Percentiles rank a stretch among this genome's conserved stretches.
These are phyloP conservation scores for Rachicladosporium sp. DNA, from an alignment of 2,329 filamentous ascomycete genomes.

Conservation along the genomic window DNA sequence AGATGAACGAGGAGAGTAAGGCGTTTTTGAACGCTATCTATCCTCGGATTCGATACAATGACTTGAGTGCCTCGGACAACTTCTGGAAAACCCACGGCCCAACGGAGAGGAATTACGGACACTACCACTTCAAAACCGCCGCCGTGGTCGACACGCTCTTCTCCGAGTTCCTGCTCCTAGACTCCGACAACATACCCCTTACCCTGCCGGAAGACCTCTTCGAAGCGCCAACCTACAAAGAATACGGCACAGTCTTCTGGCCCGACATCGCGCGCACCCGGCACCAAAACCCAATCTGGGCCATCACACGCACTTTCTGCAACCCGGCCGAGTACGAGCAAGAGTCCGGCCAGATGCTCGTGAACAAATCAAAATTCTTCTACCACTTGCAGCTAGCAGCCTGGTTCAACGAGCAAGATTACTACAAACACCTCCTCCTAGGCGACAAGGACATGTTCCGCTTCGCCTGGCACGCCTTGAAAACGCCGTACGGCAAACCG, in stretches of 20 bases:
- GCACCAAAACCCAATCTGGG: constrained; percentile 20
- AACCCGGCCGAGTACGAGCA: constrained; percentile 25
- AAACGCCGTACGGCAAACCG: constrained; percentile 21
- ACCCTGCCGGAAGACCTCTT: constrained; percentile 20
- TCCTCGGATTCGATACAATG: constrained; percentile 18
- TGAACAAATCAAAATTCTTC: constrained; percentile 26
- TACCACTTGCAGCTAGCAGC: constrained; percentile 27
- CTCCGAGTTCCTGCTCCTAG: constrained; percentile 24
- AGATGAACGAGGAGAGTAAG: constrained; percentile 12
- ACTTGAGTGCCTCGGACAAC: constrained; percentile 14
- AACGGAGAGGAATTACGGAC: constrained; percentile 9
- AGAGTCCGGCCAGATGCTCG: constrained; percentile 25
- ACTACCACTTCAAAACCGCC: constrained; percentile 24
- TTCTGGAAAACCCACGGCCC: constrained; percentile 12
- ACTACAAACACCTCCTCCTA: constrained; percentile 21
- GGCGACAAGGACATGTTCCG: constrained; percentile 28
- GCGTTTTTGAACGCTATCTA: constrained; percentile 10
- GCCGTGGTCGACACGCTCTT: constrained; percentile 26
- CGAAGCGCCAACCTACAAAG: constrained; percentile 16
- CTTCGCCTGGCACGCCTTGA: constrained; percentile 25
- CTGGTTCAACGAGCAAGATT: constrained; percentile 20
- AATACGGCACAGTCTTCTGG: constrained; percentile 26
- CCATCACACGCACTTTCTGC: constrained; percentile 26
- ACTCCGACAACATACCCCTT: constrained; percentile 26
- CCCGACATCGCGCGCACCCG: constrained; percentile 26